These are phyloP conservation scores for Pythium chondricola DNA, from an alignment of 352 stramenopile species.

Conservation along the genomic window DNA sequence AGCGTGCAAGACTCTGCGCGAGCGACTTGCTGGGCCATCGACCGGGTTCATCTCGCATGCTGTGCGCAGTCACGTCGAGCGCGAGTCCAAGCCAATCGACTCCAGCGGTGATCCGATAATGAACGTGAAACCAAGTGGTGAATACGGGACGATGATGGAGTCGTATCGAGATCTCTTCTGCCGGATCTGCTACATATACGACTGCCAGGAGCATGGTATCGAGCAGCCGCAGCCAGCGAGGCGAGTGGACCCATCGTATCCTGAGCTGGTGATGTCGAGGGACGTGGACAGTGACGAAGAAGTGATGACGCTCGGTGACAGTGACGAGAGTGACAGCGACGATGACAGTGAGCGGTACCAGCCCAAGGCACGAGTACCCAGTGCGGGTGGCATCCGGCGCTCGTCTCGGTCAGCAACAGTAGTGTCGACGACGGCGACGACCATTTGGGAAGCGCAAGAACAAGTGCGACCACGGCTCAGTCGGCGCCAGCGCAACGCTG, in stretches of 20 bases:
- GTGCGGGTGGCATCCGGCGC: not conserved
- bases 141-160: slow-evolving; percentile 38
- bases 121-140: not conserved
- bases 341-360: not conserved
- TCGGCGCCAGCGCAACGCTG: not conserved
- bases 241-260: slow-evolving; percentile 9
- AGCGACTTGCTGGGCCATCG: slow-evolving; percentile 7
- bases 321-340: not conserved
- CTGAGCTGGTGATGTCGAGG: not conserved
- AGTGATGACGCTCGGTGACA: too few species aligned
- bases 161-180: slow-evolving; percentile 54
- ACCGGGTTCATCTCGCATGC: slow-evolving; percentile 5
- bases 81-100: not conserved
- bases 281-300: not conserved
- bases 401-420: not conserved
- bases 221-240: slow-evolving; percentile 10
- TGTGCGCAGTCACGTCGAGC: not conserved
- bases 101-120: not conserved
- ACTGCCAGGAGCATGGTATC: slow-evolving; percentile 51
- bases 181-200: slow-evolving; percentile 53
- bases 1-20: slow-evolving; percentile 5
- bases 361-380: too few species aligned
- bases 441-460: slow-evolving; percentile 2
- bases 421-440: not conserved
- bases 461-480: not conserved